Evolutionary conservation across 108 stramenopile species (phyloP).

Genomic region (Skeletonema tropicum): DNA sequence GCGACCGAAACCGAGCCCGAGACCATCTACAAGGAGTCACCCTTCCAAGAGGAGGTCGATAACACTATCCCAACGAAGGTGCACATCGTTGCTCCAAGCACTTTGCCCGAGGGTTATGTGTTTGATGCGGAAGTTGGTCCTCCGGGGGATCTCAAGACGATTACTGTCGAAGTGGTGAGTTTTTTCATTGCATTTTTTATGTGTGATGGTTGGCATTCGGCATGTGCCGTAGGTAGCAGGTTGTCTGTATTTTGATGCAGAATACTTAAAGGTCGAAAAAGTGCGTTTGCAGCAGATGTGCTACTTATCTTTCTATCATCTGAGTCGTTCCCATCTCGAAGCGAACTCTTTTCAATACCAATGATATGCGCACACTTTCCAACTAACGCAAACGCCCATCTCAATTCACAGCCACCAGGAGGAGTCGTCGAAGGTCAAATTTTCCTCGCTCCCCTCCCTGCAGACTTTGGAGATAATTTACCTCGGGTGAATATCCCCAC

Average conservation of each 20-base stretch:
- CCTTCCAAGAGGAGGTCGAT: constrained; percentile 22
- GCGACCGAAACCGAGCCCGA: constrained; percentile 21
- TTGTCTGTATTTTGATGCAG: background rate
- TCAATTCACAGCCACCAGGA: constrained; percentile 51
- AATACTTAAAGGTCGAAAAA: background rate
- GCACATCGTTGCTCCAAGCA: constrained; percentile 70
- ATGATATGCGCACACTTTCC: background rate
- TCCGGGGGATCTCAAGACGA: constrained; percentile 36
- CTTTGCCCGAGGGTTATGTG: constrained; percentile 79
- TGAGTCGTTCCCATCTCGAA: background rate
- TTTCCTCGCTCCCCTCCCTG: constrained; percentile 68
- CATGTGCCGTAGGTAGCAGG: background rate
- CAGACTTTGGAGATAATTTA: constrained; percentile 44
- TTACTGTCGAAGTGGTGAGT: constrained; percentile 49
- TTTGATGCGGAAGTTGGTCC: constrained; percentile 82
- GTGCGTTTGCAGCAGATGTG: background rate
- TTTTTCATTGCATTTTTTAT: background rate
- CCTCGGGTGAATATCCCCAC: constrained; percentile 63
- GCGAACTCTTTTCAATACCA: background rate
- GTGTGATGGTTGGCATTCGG: background rate
- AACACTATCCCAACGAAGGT: constrained; percentile 44
- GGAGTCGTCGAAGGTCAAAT: constrained; percentile 81
- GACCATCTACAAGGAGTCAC: constrained; percentile 40
- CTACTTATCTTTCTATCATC: background rate
- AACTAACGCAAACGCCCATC: background rate